These are phyloP conservation scores for Apiospora koreana DNA, from an alignment of 2,329 filamentous ascomycete genomes.

Conservation along the genomic window DNA sequence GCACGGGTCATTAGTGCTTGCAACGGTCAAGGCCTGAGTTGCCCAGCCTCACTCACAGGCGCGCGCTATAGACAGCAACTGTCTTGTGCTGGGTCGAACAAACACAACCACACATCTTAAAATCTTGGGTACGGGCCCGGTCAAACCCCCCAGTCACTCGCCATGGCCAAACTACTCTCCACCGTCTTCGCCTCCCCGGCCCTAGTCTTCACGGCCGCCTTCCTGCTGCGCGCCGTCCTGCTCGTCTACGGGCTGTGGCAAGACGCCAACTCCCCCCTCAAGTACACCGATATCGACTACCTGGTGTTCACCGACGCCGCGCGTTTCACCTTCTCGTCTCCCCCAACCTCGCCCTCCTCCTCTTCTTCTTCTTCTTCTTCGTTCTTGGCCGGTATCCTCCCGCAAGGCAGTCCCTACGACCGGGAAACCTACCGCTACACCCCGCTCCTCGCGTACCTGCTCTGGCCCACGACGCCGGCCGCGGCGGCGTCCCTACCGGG, in stretches of 20 bases:
- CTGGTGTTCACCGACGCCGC: constrained; percentile 96
- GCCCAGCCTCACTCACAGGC: background rate
- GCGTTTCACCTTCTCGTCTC: constrained; percentile 53
- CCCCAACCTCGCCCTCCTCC: constrained; percentile 35
- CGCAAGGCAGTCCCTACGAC: constrained; percentile 69
- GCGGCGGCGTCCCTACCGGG: constrained; percentile 10
- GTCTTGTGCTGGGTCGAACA: background rate
- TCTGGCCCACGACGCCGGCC: constrained; percentile 69
- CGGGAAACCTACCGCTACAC: constrained; percentile 97
- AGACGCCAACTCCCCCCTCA: constrained; percentile 86
- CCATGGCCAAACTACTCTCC: constrained; percentile 27
- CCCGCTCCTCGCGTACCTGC: constrained; percentile 86
- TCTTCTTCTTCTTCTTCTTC: constrained; percentile 90
- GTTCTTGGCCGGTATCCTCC: constrained; percentile 65
- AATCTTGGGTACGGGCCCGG: background rate
- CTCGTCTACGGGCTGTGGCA: constrained; percentile 90
- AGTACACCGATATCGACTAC: constrained; percentile 99
- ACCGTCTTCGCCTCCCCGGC: constrained; percentile 39
- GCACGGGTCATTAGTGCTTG: background rate
- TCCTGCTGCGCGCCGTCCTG: constrained; percentile 69
- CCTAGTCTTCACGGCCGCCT: constrained; percentile 57
- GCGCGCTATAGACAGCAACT: background rate
- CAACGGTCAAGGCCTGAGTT: background rate
- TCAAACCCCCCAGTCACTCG: background rate
- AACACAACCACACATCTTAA: background rate